Evolutionary conservation across 1,284 basidiomycete species (phyloP), one percentile per base, ranked within the genome.

Genomic region (Apiotrichum gracile): DNA sequence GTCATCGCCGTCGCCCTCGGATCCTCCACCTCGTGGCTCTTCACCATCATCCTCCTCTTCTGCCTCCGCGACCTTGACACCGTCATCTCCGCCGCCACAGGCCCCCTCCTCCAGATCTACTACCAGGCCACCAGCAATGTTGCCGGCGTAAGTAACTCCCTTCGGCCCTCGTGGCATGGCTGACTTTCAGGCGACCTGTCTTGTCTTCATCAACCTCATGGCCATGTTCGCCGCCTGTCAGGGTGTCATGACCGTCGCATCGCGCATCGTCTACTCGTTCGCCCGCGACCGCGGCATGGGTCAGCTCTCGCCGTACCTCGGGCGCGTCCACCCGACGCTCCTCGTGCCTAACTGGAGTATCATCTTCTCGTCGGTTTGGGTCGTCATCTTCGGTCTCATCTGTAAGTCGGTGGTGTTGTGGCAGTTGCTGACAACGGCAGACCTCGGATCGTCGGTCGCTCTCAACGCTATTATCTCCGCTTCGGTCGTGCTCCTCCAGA

Each of bases 241-340:
- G 45, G 68, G 83, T 21, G 81, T 83, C 58, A 79, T 81, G 54
- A 83, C 82, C 47, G 83, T 82, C 5, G 80, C 82, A 9, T 85
- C 83, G 1, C 79, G 85, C 12, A 82, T 84, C 59, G 82, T 82
- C 4, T 83, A 83, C 76, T 80, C 82, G 35, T 86, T 87, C 58
- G 84, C 85, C 0, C 78, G 84, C 0, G 85, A 87, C 72, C 76
- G 77, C 50, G 84, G 83, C 4, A 77, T 86, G 22, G 60, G 52
- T 14, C 83, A 81, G 2, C 79, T 84, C 54, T 78, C 80, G 29
- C 45, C 46, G 2, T 68, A 75, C 51, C 82, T 85, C 65, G 71
- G 79, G 2, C 70, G 69, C 29, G 74, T 84, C 50, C 78, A 81
- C 60, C 51, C 55, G 9, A 31, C 4, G 12, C 51, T 57, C 47